Conservation (phyloP, 1,284 basidiomycete species). For the Coriolopsis trogii region DNA sequence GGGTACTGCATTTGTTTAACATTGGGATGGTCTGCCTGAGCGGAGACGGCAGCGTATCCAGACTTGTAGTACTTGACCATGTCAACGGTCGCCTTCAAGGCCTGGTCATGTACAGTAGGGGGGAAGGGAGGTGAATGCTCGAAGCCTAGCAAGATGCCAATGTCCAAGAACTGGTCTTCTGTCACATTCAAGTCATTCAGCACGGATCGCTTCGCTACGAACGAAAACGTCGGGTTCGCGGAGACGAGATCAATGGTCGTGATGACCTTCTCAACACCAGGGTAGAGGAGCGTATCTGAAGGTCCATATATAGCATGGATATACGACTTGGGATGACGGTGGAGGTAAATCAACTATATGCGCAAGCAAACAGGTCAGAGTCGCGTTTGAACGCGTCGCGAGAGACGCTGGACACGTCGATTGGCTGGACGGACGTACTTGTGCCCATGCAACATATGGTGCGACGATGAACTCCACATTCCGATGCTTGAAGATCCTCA, state of each 20-base stretch:
- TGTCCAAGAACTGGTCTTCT: conserved; percentile 95
- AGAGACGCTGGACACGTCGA: conserved; percentile 23
- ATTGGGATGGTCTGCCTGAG: conserved; percentile 77
- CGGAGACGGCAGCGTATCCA: conserved; percentile 80
- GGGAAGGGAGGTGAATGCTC: conserved; percentile 89
- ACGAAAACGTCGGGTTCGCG: conserved; percentile 76
- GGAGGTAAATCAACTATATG: conserved; percentile 86
- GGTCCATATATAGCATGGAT: conserved; percentile 95
- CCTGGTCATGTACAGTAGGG: conserved; percentile 77
- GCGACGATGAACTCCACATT: conserved; percentile 97
- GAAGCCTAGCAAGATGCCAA: conserved; percentile 90
- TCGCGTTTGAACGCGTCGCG: conserved; percentile 1
- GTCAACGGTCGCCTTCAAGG: conserved; percentile 83
- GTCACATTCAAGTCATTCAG: conserved; percentile 76
- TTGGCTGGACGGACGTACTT: conserved; percentile 78
- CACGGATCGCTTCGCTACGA: conserved; percentile 81
- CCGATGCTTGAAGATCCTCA: conserved; percentile 92
- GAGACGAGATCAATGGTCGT: conserved; percentile 80
- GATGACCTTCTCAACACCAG: conserved; percentile 90
- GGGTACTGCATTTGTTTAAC: conserved; percentile 78
- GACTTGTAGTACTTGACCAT: conserved; percentile 90
- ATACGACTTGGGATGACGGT: conserved; percentile 92
- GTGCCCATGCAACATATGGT: conserved; percentile 93
- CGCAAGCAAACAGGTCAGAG: conserved; percentile 11
- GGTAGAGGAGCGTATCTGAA: conserved; percentile 89